phyloP scores from a whole-genome alignment of 2,329 filamentous ascomycete species.

The Trichophaea hybrida region DNA sequence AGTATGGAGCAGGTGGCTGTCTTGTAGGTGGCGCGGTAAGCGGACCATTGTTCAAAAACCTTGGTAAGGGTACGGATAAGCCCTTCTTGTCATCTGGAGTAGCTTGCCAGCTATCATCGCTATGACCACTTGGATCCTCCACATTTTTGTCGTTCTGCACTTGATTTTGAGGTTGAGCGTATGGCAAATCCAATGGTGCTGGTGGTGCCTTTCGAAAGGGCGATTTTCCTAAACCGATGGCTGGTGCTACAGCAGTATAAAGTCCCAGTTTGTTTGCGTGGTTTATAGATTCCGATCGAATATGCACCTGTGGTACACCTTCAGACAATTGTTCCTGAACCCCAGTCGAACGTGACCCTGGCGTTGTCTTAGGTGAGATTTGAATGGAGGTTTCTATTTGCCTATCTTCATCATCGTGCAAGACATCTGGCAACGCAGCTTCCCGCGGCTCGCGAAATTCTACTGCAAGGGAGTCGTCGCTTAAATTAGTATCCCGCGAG shows the following conservation, averaged over 20 bases:
- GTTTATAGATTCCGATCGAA: slow-evolving; percentile 36
- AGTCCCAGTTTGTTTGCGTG: slow-evolving; percentile 37
- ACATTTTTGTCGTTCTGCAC: slow-evolving; percentile 46
- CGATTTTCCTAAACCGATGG: slow-evolving; percentile 19
- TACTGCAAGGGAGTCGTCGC: background rate
- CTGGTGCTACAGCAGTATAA: slow-evolving; percentile 17
- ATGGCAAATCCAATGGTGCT: slow-evolving; percentile 60
- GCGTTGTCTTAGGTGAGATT: background rate
- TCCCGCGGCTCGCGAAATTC: background rate
- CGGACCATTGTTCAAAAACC: background rate
- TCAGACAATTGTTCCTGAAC: background rate
- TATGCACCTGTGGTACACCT: background rate
- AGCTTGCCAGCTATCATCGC: slow-evolving; percentile 19
- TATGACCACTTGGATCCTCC: slow-evolving; percentile 35
- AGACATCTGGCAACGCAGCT: background rate
- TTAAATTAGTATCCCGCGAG: background rate
- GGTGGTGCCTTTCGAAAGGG: slow-evolving; percentile 58
- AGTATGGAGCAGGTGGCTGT: background rate
- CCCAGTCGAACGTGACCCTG: background rate
- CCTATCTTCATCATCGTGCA: background rate
- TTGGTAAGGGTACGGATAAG: background rate
- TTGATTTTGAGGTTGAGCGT: background rate
- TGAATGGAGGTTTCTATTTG: background rate
- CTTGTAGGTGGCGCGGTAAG: slow-evolving; percentile 1
- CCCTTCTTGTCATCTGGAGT: slow-evolving; percentile 21